Evolutionary conservation across 75 land plant genomes (phyloP).

Genomic region (Sequoiadendron giganteum): DNA sequence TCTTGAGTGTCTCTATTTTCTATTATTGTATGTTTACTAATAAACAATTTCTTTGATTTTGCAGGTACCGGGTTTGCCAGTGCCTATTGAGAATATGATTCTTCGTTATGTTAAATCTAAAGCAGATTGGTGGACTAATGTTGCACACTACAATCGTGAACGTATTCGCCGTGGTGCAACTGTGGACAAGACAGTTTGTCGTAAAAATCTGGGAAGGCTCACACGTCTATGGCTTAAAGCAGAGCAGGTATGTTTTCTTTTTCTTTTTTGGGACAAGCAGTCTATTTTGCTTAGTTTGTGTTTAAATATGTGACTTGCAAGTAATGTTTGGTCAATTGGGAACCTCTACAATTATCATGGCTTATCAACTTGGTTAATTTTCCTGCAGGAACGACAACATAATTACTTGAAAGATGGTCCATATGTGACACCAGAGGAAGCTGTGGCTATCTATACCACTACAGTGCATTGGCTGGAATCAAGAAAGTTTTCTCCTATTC

Average conservation of each 20-base stretch:
- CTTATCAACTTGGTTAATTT: not conserved
- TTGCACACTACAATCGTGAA: constrained; percentile 98
- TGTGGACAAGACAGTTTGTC: constrained; percentile 97
- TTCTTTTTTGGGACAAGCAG: not conserved
- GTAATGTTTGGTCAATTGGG: not conserved
- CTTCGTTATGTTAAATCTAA: constrained; percentile 98
- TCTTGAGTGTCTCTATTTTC: constrained; percentile 9
- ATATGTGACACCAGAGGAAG: constrained; percentile 99
- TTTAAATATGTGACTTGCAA: not conserved
- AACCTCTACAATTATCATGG: not conserved
- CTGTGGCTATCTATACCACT: constrained; percentile 98
- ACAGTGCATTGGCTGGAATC: constrained; percentile 99
- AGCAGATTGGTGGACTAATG: constrained; percentile 99
- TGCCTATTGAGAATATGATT: constrained; percentile 99
- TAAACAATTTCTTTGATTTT: not conserved
- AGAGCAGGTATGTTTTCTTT: constrained; percentile 65
- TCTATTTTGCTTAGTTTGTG: not conserved
- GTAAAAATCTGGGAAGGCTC: constrained; percentile 94
- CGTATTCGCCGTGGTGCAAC: constrained; percentile 99
- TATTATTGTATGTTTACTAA: not conserved
- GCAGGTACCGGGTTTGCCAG: constrained; percentile 96
- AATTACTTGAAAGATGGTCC: constrained; percentile 99
- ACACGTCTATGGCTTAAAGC: constrained; percentile 98
- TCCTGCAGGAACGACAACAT: constrained; percentile 88
- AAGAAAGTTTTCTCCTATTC: constrained; percentile 97